phyloP scores from a whole-genome alignment of 2,329 filamentous ascomycete species.

The Basipetospora sp. region DNA sequence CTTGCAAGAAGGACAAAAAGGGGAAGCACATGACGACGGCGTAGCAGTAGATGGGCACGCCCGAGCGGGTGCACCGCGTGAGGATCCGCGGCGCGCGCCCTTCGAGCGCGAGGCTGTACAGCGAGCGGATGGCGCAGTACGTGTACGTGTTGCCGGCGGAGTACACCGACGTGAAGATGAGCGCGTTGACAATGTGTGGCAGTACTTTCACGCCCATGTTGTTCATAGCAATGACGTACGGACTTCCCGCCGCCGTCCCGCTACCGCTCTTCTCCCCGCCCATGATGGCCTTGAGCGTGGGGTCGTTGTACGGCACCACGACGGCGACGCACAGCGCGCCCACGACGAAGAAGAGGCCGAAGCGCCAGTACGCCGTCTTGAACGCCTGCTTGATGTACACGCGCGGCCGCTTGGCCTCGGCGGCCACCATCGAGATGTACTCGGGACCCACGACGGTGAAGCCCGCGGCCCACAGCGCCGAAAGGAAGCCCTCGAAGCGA shows the following conservation, averaged over 20 bases:
- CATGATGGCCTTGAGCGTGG: conserved; percentile 13
- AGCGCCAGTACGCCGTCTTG: conserved; percentile 59
- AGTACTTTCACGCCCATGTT: conserved; percentile 53
- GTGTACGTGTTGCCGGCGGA: conserved; percentile 43
- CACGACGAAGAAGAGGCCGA: conserved; percentile 44
- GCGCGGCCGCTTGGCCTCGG: conserved; percentile 51
- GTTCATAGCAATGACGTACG: conserved; percentile 58
- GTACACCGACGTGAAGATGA: conserved; percentile 54
- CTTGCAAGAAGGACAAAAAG: conserved; percentile 29
- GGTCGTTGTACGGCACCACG: conserved; percentile 49
- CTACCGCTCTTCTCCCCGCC: conserved; percentile 27
- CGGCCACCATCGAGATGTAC: conserved; percentile 54
- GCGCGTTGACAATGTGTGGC: conserved; percentile 59
- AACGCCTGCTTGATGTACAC: conserved; percentile 52
- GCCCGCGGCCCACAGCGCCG: conserved; percentile 48
- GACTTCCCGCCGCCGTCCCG: conserved; percentile 35
- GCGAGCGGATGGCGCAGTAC: conserved; percentile 39
- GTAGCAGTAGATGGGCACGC: conserved; percentile 39
- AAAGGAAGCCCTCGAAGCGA: conserved; percentile 55
- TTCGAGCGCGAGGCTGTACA: conserved; percentile 41
- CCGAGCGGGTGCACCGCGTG: conserved; percentile 36
- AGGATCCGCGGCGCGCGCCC: conserved; percentile 36
- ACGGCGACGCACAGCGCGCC: conserved; percentile 54
- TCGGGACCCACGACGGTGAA: conserved; percentile 54
- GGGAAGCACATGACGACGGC: conserved; percentile 31